Evolutionary conservation across 1,284 basidiomycete genomes (phyloP), one percentile per base, ranked within the genome.

Genomic region (Trichosporon faecale): DNA sequence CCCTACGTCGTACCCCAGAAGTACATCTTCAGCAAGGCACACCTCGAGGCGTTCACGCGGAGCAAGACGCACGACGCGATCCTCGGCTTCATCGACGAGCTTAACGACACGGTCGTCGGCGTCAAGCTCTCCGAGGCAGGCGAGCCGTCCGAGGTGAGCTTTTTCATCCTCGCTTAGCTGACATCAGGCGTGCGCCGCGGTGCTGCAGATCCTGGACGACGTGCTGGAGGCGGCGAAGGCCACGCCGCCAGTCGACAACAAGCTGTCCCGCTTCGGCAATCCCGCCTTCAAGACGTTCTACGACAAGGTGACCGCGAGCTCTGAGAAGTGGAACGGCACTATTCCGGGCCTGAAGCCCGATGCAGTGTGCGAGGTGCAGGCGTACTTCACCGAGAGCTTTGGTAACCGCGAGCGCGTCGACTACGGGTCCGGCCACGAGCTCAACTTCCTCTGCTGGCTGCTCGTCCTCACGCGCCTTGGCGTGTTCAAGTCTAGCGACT

Each of bases 371-470:
- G 94, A 96, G 78, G 80, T 95, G 9, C 88, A 89, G 3, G 86
- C 86, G 0, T 99, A 99, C 82, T 91, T 99, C 75, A 85, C 87
- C 61, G 92, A 97, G 79, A 84, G 90, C 25, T 99, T 95, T 95
- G 96, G 96, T 0, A 98, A 93, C 81, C 87, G 91, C 46, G 89
- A 91, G 67, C 86, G 96, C 5, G 95, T 99, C 72, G 97, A 99
- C 83, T 99, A 99, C 83, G 96, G 97, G 9, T 97, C 94, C 78
- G 96, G 96, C 1, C 98, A 98, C 95, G 97, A 99, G 82, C 87
- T 99, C 70, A 98, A 98, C 84, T 99, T 98, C 79, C 75, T 98
- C 12, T 98, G 94, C 78, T 99, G 95, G 95, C 81, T 99, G 94
- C 97, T 81, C 78, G 93, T 86, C 78, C 85, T 99, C 1, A 88